These are phyloP conservation scores for Dothiorella sarmentorum DNA, from an alignment of 2,329 filamentous ascomycete species.

Conservation along the genomic window DNA sequence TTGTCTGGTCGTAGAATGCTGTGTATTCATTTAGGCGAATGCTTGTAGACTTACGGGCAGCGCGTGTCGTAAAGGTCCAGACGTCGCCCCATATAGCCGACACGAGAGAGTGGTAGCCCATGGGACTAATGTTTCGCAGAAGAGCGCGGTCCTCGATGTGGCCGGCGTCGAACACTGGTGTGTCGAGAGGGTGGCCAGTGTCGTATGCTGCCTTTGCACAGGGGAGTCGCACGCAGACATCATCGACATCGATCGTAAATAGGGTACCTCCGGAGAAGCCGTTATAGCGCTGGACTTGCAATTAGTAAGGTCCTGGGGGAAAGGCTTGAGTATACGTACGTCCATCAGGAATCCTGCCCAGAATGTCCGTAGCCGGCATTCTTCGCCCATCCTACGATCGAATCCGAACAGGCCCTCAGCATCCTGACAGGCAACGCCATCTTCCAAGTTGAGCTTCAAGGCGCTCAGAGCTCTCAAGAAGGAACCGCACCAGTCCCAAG, in stretches of 20 bases:
- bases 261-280: conserved; percentile 51
- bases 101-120: conserved; percentile 61
- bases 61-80: conserved; percentile 56
- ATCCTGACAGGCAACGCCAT: conserved; percentile 42
- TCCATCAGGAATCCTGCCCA: conserved; percentile 71
- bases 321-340: conserved; percentile 38
- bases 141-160: conserved; percentile 38
- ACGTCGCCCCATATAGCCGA: conserved; percentile 65
- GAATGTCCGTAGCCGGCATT: conserved; percentile 67
- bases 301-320: conserved; percentile 3
- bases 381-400: conserved; percentile 56
- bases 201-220: conserved; percentile 61
- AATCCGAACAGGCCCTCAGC: conserved; percentile 54
- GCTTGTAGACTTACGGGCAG: conserved; percentile 28
- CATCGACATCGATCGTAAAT: conserved; percentile 58
- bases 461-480: conserved; percentile 59
- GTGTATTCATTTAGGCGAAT: conserved; percentile 36
- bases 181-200: conserved; percentile 53
- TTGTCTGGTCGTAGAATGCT: conserved; percentile 51
- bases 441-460: conserved; percentile 62
- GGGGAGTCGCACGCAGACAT: conserved; percentile 66
- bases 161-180: conserved; percentile 59
- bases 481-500: conserved; percentile 61
- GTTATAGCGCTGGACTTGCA: conserved; percentile 51
- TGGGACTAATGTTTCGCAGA: conserved; percentile 41